Evolutionary conservation across 2,329 filamentous ascomycete genomes (phyloP), one percentile per base, ranked within the genome.

Genomic region (Aphanocladium album): DNA sequence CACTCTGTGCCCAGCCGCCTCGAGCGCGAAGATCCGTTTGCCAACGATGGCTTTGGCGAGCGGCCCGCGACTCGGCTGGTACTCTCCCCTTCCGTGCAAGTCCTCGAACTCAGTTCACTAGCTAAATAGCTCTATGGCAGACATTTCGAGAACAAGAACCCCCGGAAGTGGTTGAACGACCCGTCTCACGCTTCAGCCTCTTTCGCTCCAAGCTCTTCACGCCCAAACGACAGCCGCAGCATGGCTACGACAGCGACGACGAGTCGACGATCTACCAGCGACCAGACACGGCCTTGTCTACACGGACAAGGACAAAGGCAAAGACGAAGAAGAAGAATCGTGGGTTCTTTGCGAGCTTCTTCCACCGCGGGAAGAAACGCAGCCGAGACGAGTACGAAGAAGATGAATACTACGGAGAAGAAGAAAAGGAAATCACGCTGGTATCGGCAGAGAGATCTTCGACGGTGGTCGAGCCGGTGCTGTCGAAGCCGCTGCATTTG

Each of bases 1-100:
- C 65, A 67, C 30, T 70, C 69, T 14, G 70, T 76, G 23, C 74
- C 74, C 14, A 73, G 70, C 43, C 69, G 69, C 17, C 62, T 72
- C 8, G 73, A 76, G 17, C 67, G 73, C 23, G 67, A 71, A 4
- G 71, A 74, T 58, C 74, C 74, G 0, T 76, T 76, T 49, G 66
- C 64, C 12, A 69, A 69, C 9, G 73, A 76, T 52, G 70, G 68
- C 0, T 74, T 74, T 23, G 67, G 65, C 2, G 64, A 66, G 17
- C 68, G 72, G 3, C 71, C 72, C 19, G 59, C 65, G 0, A 74
- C 72, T 6, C 69, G 71, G 41, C 63, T 73, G 12, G 73, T 73
- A 30, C 11, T 21, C 30, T 12, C 33, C 8, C 19, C 23, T 4
- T 11, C 14, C 17, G 9, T 2, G 17, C 5, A 14, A 12, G 2